Conservation (phyloP, 768 basidiomycete genomes). For the Leccinum ochraceum region DNA sequence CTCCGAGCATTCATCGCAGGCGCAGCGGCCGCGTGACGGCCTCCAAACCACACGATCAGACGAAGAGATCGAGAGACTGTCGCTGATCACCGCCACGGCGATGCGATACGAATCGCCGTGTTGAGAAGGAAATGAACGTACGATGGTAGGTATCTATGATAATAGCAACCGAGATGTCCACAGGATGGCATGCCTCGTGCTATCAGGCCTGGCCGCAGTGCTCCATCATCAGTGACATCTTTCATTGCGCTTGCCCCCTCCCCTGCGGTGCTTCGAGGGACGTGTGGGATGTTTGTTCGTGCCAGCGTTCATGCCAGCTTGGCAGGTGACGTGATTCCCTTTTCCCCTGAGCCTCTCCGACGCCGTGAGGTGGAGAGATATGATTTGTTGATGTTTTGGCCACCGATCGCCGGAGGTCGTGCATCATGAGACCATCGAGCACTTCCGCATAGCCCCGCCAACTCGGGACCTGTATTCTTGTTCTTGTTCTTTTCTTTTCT, state of each 20-base stretch:
- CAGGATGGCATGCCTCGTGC: conserved; percentile 7
- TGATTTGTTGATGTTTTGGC: not conserved
- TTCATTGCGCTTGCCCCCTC: not conserved
- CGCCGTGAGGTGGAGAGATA: not conserved
- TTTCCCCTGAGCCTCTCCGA: not conserved
- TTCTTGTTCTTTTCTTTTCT: not conserved
- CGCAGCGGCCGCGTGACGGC: not conserved
- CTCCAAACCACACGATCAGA: not conserved
- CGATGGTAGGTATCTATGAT: not conserved
- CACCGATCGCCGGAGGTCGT: not conserved
- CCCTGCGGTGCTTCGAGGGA: not conserved
- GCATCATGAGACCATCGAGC: not conserved
- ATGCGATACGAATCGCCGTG: conserved; percentile 9
- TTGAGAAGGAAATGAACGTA: conserved; percentile 1
- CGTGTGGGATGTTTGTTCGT: not conserved
- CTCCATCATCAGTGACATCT: not conserved
- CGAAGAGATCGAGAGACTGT: not conserved
- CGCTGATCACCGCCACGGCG: not conserved
- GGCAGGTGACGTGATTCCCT: not conserved
- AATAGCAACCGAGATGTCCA: not conserved
- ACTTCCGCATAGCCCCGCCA: not conserved
- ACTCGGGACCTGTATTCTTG: not conserved
- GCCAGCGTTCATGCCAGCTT: not conserved
- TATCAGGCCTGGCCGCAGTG: not conserved
- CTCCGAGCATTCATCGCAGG: not conserved